Evolutionary conservation across 2,329 filamentous ascomycete genomes (phyloP), one percentile per base, ranked within the genome.

Genomic region (Ambrosiella beaveri): DNA sequence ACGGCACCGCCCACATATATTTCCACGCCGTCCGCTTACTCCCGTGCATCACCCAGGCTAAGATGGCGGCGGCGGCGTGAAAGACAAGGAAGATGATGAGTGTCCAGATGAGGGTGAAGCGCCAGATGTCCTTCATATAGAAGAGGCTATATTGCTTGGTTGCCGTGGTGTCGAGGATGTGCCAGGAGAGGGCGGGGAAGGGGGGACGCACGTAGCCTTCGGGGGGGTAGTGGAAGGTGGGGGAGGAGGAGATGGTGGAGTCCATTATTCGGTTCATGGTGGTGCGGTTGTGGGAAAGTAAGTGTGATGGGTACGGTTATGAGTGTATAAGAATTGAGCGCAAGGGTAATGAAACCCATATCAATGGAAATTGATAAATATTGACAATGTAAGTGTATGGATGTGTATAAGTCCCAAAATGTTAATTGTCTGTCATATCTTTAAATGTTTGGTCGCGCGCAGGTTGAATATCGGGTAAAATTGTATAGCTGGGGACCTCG

Each of bases 51-150:
- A 80, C 72, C 63, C 89, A 75, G 2, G 88, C 87, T 66, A 88
- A 85, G 11, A 76, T 71, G 0, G 85, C 82, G 1, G 85, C 86
- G 39, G 81, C 76, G 15, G 90, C 65, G 68, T 95, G 88, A 62
- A 90, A 86, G 17, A 81, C 75, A 39, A 79, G 81, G 64, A 86
- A 91, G 63, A 88, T 79, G 37, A 95, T 80, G 41, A 94, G 71
- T 0, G 88, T 95, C 89, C 89, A 96, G 66, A 84, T 78, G 13
- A 93, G 71, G 1, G 88, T 95, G 69, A 93, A 95, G 63, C 85
- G 84, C 84, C 88, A 91, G 58, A 94, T 86, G 66, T 95, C 88
- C 61, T 71, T 68, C 2, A 87, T 75, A 65, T 85, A 77, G 73
- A 87, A 91, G 64, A 95, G 81, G 41, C 80, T 78, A 61, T 77